A percentile compares a stretch with the other conserved stretches of the same genome.
Evolutionary conservation across 805 yeast species (phyloP).

Genomic region (Blastobotrys attinorum): DNA sequence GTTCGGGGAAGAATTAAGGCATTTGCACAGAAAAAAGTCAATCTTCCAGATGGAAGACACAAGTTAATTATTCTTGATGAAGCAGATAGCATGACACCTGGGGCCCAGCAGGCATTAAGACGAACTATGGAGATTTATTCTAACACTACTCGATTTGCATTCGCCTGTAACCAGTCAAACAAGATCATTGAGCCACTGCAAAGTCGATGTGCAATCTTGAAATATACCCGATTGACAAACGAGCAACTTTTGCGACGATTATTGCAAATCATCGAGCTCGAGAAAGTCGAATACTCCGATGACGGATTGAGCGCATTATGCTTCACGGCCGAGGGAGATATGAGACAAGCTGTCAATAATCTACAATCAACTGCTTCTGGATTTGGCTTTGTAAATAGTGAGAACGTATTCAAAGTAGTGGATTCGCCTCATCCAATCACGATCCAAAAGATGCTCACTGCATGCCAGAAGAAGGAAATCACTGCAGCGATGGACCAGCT

Average conservation of each 20-base stretch:
- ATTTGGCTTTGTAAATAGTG: constrained; percentile 81
- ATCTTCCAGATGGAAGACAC: constrained; percentile 80
- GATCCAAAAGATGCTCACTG: constrained; percentile 57
- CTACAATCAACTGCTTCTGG: constrained; percentile 93
- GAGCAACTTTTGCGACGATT: constrained; percentile 76
- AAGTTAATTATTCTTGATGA: constrained; percentile 91
- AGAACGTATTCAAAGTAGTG: constrained; percentile 89
- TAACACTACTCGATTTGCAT: constrained; percentile 95
- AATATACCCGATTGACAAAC: constrained; percentile 75
- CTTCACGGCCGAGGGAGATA: constrained; percentile 96
- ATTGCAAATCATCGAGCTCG: constrained; percentile 59
- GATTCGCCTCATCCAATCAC: constrained; percentile 94
- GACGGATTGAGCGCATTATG: constrained; percentile 90
- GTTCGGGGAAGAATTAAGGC: constrained; percentile 90
- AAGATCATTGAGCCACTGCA: constrained; percentile 96
- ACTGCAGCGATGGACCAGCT: constrained; percentile 62
- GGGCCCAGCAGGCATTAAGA: constrained; percentile 91
- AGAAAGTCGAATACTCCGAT: constrained; percentile 68
- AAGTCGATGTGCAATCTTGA: constrained; percentile 88
- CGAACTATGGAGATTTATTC: constrained; percentile 94
- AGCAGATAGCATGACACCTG: constrained; percentile 95
- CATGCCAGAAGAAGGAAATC: constrained; percentile 37
- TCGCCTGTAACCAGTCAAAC: constrained; percentile 91
- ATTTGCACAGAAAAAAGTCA: constrained; percentile 91
- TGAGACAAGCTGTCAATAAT: constrained; percentile 96